Evolutionary conservation across 345 rosid species (phyloP).

Genomic region (Cardamine chenopodiifolia): DNA sequence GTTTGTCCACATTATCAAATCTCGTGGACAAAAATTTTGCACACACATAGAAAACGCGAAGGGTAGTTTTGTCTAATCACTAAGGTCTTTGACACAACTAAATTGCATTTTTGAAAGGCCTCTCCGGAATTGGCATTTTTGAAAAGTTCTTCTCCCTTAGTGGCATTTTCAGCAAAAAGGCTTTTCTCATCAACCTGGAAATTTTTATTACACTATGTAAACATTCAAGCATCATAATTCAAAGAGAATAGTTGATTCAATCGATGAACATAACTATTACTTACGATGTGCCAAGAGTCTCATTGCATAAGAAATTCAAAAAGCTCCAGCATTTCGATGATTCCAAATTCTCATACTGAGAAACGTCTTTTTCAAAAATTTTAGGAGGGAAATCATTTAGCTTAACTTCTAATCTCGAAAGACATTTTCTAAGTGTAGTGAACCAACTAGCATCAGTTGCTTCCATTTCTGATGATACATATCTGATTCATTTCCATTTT

Average conservation of each 20-base stretch:
- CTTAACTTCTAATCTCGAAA: conserved; percentile 46
- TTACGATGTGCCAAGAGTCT: conserved; percentile 64
- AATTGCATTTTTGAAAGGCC: too few species aligned
- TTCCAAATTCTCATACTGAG: conserved; percentile 49
- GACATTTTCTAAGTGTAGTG: conserved; percentile 48
- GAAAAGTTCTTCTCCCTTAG: too few species aligned
- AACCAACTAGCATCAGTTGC: conserved; percentile 62
- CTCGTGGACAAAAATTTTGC: too few species aligned
- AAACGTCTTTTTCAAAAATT: conserved; percentile 44
- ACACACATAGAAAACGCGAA: too few species aligned
- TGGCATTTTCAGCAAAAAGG: too few species aligned
- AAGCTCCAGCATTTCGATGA: conserved; percentile 53
- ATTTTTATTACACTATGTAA: not conserved
- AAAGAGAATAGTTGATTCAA: not conserved
- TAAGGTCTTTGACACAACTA: too few species aligned
- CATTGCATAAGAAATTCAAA: conserved; percentile 69
- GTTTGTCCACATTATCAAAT: too few species aligned
- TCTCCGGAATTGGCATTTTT: too few species aligned
- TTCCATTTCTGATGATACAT: too few species aligned
- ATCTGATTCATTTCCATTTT: too few species aligned
- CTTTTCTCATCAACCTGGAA: conserved; percentile 51
- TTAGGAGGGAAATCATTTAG: conserved; percentile 44
- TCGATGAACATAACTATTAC: conserved; percentile 33
- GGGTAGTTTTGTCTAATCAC: too few species aligned
- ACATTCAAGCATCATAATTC: not conserved